These are phyloP conservation scores for Pseudozyma sp. DNA, from an alignment of 1,284 basidiomycete species.

Conservation along the genomic window DNA sequence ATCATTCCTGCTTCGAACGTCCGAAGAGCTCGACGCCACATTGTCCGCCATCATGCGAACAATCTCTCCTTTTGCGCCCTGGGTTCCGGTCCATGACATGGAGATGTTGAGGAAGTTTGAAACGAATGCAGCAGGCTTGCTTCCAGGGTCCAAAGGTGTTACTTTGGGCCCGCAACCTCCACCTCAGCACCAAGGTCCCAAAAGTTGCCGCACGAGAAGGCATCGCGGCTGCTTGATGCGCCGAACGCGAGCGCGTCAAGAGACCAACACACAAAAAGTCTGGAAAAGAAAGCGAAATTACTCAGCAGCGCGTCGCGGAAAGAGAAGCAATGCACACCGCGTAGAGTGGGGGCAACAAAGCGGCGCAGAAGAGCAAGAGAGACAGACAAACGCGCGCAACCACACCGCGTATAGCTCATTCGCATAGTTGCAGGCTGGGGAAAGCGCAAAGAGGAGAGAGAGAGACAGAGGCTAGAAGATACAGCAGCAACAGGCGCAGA, in stretches of 20 bases:
- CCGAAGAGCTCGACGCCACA: neutral
- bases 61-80: neutral
- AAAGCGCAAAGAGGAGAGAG: neutral
- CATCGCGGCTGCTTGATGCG: neutral
- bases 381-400: too few species aligned
- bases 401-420: neutral
- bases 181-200: neutral
- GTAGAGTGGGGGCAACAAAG: conserved; percentile 6
- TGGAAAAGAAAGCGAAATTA: neutral
- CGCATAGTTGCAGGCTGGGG: neutral
- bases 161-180: conserved; percentile 1
- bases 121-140: neutral
- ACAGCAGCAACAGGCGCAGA: conserved; percentile 1
- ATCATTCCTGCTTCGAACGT: too few species aligned
- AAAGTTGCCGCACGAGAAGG: conserved; percentile 12
- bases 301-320: conserved; percentile 20
- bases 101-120: too few species aligned
- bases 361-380: too few species aligned
- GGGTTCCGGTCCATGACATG: neutral
- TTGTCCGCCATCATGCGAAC: neutral
- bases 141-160: neutral
- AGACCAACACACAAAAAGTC: conserved; percentile 14
- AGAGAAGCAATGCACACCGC: conserved; percentile 4
- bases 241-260: conserved; percentile 1
- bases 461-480: conserved; percentile 1